Conservation (phyloP, 2,329 filamentous ascomycete species). For the Aspergillus eucalypticola region DNA sequence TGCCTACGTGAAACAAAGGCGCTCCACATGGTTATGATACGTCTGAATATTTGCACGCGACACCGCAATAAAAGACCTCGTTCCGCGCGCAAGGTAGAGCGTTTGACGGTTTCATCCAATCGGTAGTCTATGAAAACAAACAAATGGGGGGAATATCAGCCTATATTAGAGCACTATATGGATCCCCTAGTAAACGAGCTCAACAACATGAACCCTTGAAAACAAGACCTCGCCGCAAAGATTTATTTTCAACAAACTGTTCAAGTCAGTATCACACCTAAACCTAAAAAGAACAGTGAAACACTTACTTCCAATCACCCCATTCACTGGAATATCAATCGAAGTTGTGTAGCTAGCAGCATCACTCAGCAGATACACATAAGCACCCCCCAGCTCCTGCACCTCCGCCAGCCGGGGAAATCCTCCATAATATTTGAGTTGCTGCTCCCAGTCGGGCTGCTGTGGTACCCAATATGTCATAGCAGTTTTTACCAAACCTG, state of each 20-base stretch:
- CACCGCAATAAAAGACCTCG: too few relatives aligned
- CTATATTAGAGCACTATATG: too few relatives aligned
- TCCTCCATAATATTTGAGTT: conserved; percentile 57
- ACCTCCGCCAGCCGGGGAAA: conserved; percentile 55
- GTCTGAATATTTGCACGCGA: too few relatives aligned
- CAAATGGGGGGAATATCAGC: too few relatives aligned
- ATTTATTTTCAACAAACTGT: background rate
- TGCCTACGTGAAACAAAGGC: too few relatives aligned
- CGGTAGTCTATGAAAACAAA: too few relatives aligned
- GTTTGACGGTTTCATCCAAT: too few relatives aligned
- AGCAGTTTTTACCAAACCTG: conserved; percentile 27
- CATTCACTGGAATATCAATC: conserved; percentile 53
- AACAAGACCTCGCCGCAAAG: too few relatives aligned
- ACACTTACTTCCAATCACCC: conserved; percentile 45
- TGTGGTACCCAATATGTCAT: conserved; percentile 55
- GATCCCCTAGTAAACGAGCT: too few relatives aligned
- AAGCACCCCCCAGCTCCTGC: conserved; percentile 53
- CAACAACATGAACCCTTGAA: background rate
- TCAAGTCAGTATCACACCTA: too few relatives aligned
- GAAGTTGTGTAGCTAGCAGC: conserved; percentile 51
- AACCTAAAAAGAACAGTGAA: rapidly evolving
- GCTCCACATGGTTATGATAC: too few relatives aligned
- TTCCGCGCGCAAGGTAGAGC: too few relatives aligned
- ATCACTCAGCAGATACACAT: conserved; percentile 52
- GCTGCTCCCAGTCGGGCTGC: conserved; percentile 53